A percentile compares a stretch with the other conserved stretches of the same genome.
phyloP scores from a whole-genome alignment of 2,329 filamentous ascomycete species.

The Chaetomiaceae sp. region DNA sequence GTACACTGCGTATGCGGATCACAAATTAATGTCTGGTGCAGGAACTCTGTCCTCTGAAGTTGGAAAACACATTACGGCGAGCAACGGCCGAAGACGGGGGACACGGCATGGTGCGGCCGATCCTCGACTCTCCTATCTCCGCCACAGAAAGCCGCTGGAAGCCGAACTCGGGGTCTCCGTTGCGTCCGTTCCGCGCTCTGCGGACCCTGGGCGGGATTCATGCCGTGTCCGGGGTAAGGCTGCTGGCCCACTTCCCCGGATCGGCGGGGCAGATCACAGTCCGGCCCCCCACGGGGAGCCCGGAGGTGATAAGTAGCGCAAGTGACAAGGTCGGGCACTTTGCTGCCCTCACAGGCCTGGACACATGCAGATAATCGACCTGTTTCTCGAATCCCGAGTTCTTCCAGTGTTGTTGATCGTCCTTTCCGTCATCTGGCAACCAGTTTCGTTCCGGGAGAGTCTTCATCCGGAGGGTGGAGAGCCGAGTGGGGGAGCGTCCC shows the following conservation, averaged over 20 bases:
- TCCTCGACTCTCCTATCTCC: too few species aligned
- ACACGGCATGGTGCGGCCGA: too few species aligned
- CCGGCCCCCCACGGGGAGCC: background rate
- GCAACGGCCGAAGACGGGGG: background rate
- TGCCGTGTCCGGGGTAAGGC: background rate
- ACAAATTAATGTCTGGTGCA: background rate
- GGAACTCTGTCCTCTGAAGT: background rate
- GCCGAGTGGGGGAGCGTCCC: background rate
- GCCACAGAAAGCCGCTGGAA: constrained; percentile 15
- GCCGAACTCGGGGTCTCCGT: constrained; percentile 7
- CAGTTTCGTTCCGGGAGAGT: constrained; percentile 15
- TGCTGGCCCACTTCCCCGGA: constrained; percentile 5
- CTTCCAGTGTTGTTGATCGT: background rate
- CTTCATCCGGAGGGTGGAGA: constrained; percentile 19
- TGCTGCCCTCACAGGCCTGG: background rate
- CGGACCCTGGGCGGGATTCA: background rate
- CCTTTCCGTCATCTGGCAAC: background rate
- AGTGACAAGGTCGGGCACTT: too few species aligned
- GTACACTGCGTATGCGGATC: too few species aligned
- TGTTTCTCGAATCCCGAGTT: background rate
- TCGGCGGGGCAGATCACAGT: background rate
- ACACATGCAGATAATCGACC: background rate
- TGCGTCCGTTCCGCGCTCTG: background rate
- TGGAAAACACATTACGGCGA: background rate
- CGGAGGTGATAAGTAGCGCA: too few species aligned